phyloP scores from a whole-genome alignment of 2,329 filamentous ascomycete species.

The Hymenoscyphus scutula region DNA sequence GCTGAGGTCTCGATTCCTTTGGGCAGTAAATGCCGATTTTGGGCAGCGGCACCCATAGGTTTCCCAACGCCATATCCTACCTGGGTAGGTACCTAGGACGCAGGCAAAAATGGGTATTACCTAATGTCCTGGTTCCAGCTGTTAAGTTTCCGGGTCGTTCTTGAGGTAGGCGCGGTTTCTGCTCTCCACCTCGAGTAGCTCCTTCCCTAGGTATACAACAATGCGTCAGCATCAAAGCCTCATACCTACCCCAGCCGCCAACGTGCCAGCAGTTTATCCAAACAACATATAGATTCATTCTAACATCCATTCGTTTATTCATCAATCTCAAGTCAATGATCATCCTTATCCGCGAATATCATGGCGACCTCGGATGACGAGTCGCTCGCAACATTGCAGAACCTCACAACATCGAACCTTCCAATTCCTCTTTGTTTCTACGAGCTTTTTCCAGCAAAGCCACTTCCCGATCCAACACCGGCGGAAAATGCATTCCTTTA shows the following conservation, averaged over 20 bases:
- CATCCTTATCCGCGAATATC: background rate
- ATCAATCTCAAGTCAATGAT: background rate
- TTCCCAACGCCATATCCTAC: too few relatives aligned
- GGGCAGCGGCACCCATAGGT: too few relatives aligned
- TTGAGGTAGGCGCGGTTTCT: background rate
- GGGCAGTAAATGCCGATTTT: too few relatives aligned
- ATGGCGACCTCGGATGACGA: background rate
- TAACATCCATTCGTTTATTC: background rate
- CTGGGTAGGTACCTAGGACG: too few relatives aligned
- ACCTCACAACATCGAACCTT: background rate
- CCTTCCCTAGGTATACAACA: background rate
- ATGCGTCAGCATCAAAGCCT: background rate
- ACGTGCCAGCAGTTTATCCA: background rate
- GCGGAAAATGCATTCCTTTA: slow-evolving; percentile 1
- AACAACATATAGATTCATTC: background rate
- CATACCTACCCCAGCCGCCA: background rate
- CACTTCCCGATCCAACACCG: background rate
- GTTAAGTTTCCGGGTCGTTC: too few relatives aligned
- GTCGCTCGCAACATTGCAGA: background rate
- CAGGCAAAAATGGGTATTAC: too few relatives aligned
- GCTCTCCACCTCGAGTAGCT: background rate
- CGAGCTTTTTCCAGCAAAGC: background rate
- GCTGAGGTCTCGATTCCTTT: too few relatives aligned
- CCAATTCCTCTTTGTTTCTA: background rate
- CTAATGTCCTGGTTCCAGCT: too few relatives aligned